These are phyloP conservation scores for Cystobasidium onofrii DNA, from an alignment of 768 basidiomycete genomes.

Conservation along the genomic window DNA sequence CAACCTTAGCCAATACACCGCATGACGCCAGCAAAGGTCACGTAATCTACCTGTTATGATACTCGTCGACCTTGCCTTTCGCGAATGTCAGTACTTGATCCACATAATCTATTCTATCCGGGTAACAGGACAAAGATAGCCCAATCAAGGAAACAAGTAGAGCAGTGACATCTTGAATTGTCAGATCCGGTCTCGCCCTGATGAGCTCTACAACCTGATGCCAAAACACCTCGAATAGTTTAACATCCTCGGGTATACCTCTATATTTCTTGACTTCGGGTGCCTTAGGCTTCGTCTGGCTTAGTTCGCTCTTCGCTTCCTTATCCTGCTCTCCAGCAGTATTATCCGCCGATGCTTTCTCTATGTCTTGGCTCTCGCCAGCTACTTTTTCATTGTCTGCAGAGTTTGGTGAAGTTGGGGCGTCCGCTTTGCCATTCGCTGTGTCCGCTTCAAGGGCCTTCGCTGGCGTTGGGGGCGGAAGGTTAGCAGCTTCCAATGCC, in stretches of 20 bases:
- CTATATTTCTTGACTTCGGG: slow-evolving; percentile 72
- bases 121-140: slow-evolving; percentile 91
- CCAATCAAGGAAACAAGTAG: slow-evolving; percentile 91
- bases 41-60: slow-evolving; percentile 29
- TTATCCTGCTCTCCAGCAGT: neutral
- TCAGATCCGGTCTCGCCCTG: slow-evolving; percentile 94
- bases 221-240: slow-evolving; percentile 98
- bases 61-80: slow-evolving; percentile 74
- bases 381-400: neutral
- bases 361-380: neutral
- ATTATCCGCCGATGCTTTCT: neutral
- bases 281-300: slow-evolving; percentile 45
- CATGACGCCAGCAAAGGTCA: too few species aligned
- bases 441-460: slow-evolving; percentile 27
- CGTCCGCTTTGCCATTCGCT: slow-evolving; percentile 33
- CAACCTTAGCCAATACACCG: too few species aligned
- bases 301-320: slow-evolving; percentile 4
- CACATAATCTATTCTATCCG: slow-evolving; percentile 91
- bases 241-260: slow-evolving; percentile 89
- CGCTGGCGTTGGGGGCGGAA: slow-evolving; percentile 35
- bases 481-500: slow-evolving; percentile 85
- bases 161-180: slow-evolving; percentile 95
- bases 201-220: slow-evolving; percentile 94
- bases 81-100: slow-evolving; percentile 91
- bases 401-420: neutral